Base-by-base conservation (phyloP, 495 filamentous ascomycete genomes). In the Margaritispora aquatica region DNA sequence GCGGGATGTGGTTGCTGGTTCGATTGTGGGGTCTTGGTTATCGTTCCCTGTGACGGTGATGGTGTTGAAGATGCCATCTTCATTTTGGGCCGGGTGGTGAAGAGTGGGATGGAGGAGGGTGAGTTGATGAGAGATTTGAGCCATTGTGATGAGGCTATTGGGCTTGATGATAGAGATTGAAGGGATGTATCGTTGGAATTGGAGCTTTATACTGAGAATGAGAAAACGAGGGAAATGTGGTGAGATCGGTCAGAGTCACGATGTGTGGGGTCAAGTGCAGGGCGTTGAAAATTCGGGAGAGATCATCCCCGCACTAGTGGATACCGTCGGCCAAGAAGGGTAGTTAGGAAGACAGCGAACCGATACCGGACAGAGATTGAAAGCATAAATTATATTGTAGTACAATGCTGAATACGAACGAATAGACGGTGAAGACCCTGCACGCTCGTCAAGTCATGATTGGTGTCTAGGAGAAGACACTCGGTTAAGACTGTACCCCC, bases 1-100 rank as follows among this genome's bases (percentile, higher is more conserved):
- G 17, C 36, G 60, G 5, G 64, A 66, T 5, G 49, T 36, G n/a
- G 57, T 60, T 9, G 48, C 36, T 46, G 13, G 2, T 52, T 60
- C 57, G 11, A 31, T 48, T n/a, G n/a, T n/a, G n/a, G n/a, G n/a
- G n/a, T n/a, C n/a, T n/a, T n/a, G n/a, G n/a, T n/a, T n/a, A 7
- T 54, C 20, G 17, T 58, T 34, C 21, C 17, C 38, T 9, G 38
- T n/a, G 17, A 15, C 19, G 38, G 38, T 44, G 38, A 15, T 44
- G 38, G 38, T 44, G 38, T 3, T 3, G 38, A 44, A 44, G 38
- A 44, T 7, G 29, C 5, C 29, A 34, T 34, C n/a, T 15, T 34
- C 38, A n/a, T 44, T n/a, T 44, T 44, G 38, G 38, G 38, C 19
- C 19, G 7, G 38, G 3, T 44, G 38, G 11, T 8, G 38, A 44